Base-by-base conservation (phyloP, 768 basidiomycete genomes). In the Russula compacta region DNA sequence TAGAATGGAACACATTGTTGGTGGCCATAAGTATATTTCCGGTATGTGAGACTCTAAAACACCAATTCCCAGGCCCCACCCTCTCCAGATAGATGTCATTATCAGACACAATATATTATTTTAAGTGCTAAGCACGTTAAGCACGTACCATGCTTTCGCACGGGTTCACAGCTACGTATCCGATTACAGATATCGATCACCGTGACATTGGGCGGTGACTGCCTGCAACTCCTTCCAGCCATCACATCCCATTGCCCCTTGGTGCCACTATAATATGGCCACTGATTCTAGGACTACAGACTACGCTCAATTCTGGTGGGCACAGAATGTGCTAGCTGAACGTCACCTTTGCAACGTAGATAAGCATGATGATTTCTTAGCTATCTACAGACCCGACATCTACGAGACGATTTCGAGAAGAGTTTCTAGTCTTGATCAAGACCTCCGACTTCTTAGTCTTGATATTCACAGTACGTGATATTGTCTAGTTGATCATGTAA, bases 391-490 rank as follows among this genome's bases (percentile, higher is more conserved):
- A 53, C 60, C 63, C 21, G 66, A 66, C 17, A 40, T 66, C 35
- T 59, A 65, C 39, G 56, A 58, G 53, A 61, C 66, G 1, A 61
- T 66, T 53, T 83, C 84, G 62, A 68, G 73, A 17, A 78, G 76
- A 59, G 79, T 91, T 40, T 69, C 77, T 55, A 74, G 71, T 24
- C 73, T 87, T n/a, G 77, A 82, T 61, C 69, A 70, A 0, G 82
- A 84, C 49, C 71, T 91, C 55, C 76, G 82, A 56, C 71, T 66
- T 39, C 72, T 92, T 19, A 90, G 87, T 68, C 71, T 87, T 35
- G 84, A 87, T 67, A 88, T 92, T 19, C 87, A 86, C 63, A 80
- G 88, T 86, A 67, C 42, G 77, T 58, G 9, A 4, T 11, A 2
- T 40, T 58, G 4, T 4, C 7, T 35, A 60, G 10, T 40, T 35